Percentiles rank a stretch among this genome's conserved stretches.
Conservation (phyloP, 1,139 yeast genomes). For the Blastobotrys indianensis region DNA sequence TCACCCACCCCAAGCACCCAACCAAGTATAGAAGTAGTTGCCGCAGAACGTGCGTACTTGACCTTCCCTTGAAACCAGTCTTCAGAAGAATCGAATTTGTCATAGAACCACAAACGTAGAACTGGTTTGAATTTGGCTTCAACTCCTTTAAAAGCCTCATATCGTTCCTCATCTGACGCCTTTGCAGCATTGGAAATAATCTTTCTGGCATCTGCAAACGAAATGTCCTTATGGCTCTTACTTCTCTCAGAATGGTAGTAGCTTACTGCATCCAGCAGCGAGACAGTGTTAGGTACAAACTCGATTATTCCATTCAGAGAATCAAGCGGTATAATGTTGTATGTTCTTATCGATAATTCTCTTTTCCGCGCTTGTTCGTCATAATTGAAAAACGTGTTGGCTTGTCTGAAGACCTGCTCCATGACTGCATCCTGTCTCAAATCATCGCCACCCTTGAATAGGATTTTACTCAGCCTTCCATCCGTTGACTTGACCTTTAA, state of each 20-base stretch:
- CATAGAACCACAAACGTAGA: constrained; percentile 63
- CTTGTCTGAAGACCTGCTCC: constrained; percentile 94
- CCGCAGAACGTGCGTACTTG: constrained; percentile 71
- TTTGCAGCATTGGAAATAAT: constrained; percentile 57
- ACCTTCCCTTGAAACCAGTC: constrained; percentile 67
- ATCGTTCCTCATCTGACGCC: constrained; percentile 42
- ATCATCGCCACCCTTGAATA: constrained; percentile 85
- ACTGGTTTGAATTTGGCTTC: constrained; percentile 56
- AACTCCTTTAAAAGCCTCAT: constrained; percentile 48
- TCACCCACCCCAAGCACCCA: constrained; percentile 89
- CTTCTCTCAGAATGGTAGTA: constrained; percentile 21
- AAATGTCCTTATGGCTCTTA: constrained; percentile 38
- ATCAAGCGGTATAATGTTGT: constrained; percentile 85
- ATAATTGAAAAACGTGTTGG: constrained; percentile 57
- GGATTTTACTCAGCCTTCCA: constrained; percentile 52
- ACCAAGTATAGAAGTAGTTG: constrained; percentile 82
- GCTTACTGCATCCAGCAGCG: constrained; percentile 62
- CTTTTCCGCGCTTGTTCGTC: constrained; percentile 55
- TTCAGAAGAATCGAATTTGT: constrained; percentile 48
- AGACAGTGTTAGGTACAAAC: constrained; percentile 72
- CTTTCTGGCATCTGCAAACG: constrained; percentile 54
- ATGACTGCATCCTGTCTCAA: constrained; percentile 91
- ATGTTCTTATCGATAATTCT: constrained; percentile 64
- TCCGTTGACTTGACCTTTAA: constrained; percentile 47
- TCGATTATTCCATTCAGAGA: constrained; percentile 85